Base-by-base conservation (phyloP, 306 rosid genomes). In the Betula pendula region DNA sequence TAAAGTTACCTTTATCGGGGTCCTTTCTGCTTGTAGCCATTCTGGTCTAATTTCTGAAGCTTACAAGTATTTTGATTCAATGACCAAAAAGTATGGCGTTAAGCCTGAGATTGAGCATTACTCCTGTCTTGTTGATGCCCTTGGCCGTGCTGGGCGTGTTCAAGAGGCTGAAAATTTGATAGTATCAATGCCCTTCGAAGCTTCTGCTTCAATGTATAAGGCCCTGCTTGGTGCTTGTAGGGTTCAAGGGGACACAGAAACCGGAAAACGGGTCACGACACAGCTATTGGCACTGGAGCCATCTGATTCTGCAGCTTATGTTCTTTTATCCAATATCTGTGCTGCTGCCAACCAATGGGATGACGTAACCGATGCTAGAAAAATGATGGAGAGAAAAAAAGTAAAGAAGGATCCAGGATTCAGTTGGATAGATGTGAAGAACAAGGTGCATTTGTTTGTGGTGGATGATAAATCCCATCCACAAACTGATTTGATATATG, bases 391-490 rank as follows among this genome's bases (percentile, higher is more conserved):
- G 60, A 76, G 75, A 52, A 84, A 78, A 38, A 89, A 91, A 53
- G 91, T 88, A 60, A 93, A 91, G 80, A 93, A 93, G 85, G 98
- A 91, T 42, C 93, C 95, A 0, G 96, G 96, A 55, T 93, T 88
- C 82, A 89, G 98, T 62, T 93, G 98, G 98, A 58, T 90, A 66
- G 90, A 89, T 65, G 86, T 89, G 75, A 93, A 91, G 87, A 91
- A 84, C 86, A 87, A 86, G 80, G 87, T 88, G 75, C 92, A 89
- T 80, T 83, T 89, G 75, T 93, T 93, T 59, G 89, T 91, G 70
- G 98, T 85, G 25, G 95, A 88, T 0, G 98, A 93, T 81, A 88
- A 75, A 80, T 82, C 90, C 48, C 97, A 91, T 72, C 87, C 87
- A 52, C 84, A 89, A 83, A 78, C 77, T 55, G 83, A 81, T 83